Conservation (phyloP, 2,329 filamentous ascomycete species). For the Exophiala oligosperma region DNA sequence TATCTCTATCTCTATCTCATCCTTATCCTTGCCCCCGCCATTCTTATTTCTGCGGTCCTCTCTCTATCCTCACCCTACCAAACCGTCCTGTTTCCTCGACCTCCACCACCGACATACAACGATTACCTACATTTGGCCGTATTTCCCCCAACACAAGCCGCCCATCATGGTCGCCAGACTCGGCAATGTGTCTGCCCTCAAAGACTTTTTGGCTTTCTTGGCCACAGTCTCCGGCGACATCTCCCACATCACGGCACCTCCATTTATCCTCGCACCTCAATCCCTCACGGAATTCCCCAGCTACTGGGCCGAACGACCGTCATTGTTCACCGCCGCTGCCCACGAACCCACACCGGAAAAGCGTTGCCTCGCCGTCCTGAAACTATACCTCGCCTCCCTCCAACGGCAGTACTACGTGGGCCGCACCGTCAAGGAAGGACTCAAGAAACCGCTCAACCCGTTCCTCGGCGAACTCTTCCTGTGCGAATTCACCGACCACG, state of each 20-base stretch:
- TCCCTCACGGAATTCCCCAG: conserved; percentile 40
- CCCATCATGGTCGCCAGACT: conserved; percentile 22
- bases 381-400: conserved; percentile 92
- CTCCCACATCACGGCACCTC: conserved; percentile 71
- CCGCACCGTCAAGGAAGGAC: conserved; percentile 23
- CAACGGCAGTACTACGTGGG: conserved; percentile 69
- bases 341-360: conserved; percentile 77
- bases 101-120: no score
- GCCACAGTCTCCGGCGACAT: conserved; percentile 81
- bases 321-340: conserved; percentile 78
- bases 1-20: no score
- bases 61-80: no score
- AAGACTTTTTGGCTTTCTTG: conserved; percentile 56
- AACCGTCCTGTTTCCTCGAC: no score
- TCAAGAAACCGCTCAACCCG: conserved; percentile 30
- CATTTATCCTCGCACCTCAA: conserved; percentile 27
- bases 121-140: no score
- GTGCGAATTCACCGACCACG: conserved; percentile 24
- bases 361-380: conserved; percentile 80
- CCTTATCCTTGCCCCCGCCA: no score
- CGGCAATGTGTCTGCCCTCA: conserved; percentile 29
- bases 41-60: no score
- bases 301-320: conserved; percentile 79
- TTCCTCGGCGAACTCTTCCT: conserved; percentile 30
- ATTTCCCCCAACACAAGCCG: no score